Evolutionary conservation across 306 rosid genomes (phyloP).

Genomic region (Vicia sativa): DNA sequence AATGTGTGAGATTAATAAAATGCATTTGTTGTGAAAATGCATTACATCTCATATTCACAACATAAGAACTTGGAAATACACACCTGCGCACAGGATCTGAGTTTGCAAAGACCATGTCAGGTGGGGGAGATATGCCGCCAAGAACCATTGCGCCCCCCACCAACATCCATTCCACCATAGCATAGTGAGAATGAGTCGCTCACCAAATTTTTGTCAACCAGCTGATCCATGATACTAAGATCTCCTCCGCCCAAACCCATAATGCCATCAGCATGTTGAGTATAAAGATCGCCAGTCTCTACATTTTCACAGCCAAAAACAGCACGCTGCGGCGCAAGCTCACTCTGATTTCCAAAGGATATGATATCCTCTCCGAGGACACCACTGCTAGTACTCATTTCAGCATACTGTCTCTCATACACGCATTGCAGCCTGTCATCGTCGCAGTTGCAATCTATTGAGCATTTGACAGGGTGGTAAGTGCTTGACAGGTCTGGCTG

Average conservation of each 20-base stretch:
- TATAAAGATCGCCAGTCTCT: slow-evolving; percentile 91
- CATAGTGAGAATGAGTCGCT: slow-evolving; percentile 90
- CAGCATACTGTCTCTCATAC: slow-evolving; percentile 94
- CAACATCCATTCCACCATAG: slow-evolving; percentile 98
- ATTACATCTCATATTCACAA: slow-evolving; percentile 46
- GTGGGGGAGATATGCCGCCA: slow-evolving; percentile 83
- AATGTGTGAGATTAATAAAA: slow-evolving; percentile 88
- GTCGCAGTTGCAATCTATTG: slow-evolving; percentile 81
- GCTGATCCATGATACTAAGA: slow-evolving; percentile 89
- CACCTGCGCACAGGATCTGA: slow-evolving; percentile 92
- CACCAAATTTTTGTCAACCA: slow-evolving; percentile 73
- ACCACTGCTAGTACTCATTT: slow-evolving; percentile 95
- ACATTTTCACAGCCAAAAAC: slow-evolving; percentile 87
- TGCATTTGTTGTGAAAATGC: slow-evolving; percentile 64
- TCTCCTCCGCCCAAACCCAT: slow-evolving; percentile 96
- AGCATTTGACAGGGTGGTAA: slow-evolving; percentile 75
- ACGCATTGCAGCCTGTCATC: slow-evolving; percentile 60
- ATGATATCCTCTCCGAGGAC: slow-evolving; percentile 86
- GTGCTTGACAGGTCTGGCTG: slow-evolving; percentile 84
- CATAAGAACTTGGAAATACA: slow-evolving; percentile 42
- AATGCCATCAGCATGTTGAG: slow-evolving; percentile 97
- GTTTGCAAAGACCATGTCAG: slow-evolving; percentile 69
- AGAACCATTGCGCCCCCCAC: slow-evolving; percentile 99
- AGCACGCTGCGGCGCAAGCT: slow-evolving; percentile 77
- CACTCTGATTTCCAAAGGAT: slow-evolving; percentile 86